These are phyloP conservation scores for Rhodomyrtus psidioides DNA, from an alignment of 441 rosid genomes.

Conservation along the genomic window DNA sequence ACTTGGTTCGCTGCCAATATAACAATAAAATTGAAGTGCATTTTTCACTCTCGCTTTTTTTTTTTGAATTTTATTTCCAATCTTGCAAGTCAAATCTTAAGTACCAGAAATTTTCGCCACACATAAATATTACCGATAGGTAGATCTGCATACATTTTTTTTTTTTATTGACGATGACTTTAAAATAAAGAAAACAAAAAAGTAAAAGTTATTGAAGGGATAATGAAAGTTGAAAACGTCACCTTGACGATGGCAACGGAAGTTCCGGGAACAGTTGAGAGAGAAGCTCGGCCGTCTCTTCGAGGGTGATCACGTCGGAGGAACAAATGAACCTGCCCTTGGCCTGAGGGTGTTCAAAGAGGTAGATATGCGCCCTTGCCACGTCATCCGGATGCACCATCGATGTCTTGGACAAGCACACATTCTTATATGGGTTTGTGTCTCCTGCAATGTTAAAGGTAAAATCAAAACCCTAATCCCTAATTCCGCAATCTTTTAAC, in stretches of 20 bases:
- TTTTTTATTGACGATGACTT: too few relatives aligned
- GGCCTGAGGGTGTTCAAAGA: slow-evolving; percentile 20
- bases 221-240: not conserved
- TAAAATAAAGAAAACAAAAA: not conserved
- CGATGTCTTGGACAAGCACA: not conserved
- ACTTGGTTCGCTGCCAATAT: too few relatives aligned
- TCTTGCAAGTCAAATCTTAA: not conserved
- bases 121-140: not conserved
- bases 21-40: too few relatives aligned
- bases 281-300: slow-evolving; percentile 17
- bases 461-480: not conserved
- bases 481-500: not conserved
- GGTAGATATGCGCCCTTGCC: slow-evolving; percentile 36
- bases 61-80: too few relatives aligned
- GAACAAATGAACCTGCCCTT: slow-evolving; percentile 37
- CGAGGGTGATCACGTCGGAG: slow-evolving; percentile 4
- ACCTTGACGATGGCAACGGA: not conserved
- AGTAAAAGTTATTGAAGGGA: not conserved
- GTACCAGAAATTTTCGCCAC: not conserved
- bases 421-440: not conserved
- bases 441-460: not conserved
- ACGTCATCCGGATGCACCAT: slow-evolving; percentile 36
- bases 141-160: not conserved
- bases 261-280: not conserved
- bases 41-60: too few relatives aligned